Conservation (phyloP, 192 early-diverging fungal genomes). For the Fimicolochytrium jonesii region DNA sequence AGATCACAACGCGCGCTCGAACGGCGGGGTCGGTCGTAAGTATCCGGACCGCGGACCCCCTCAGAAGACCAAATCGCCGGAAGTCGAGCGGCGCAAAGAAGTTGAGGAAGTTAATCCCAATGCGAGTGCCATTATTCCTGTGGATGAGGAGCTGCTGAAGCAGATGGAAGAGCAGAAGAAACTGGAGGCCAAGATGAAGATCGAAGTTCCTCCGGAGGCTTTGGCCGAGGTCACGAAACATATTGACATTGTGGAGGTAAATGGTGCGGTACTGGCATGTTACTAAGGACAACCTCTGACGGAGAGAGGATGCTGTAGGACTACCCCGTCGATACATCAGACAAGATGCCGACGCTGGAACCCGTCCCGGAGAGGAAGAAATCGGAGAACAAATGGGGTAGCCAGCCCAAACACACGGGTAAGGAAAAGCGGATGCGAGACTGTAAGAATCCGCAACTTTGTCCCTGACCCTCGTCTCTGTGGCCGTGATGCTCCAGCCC, state of each 20-base stretch:
- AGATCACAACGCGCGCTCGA: background rate
- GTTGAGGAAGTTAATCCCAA: conserved; percentile 16
- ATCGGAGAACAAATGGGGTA: background rate
- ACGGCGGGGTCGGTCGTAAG: background rate
- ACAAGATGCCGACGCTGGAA: conserved; percentile 5
- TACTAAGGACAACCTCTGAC: background rate
- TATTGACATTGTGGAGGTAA: conserved; percentile 7
- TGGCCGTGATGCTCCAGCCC: too few relatives aligned
- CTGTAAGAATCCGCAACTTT: background rate
- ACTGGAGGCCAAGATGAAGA: conserved; percentile 20
- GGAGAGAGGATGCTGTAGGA: background rate
- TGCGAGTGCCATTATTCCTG: conserved; percentile 22
- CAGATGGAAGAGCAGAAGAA: conserved; percentile 23
- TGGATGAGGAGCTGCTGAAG: conserved; percentile 18
- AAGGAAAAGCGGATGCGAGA: background rate
- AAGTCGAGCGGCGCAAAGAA: background rate
- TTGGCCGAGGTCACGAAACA: conserved; percentile 22
- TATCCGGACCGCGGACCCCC: background rate
- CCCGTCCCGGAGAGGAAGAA: conserved; percentile 2
- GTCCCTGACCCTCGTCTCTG: too few relatives aligned
- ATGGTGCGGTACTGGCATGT: background rate
- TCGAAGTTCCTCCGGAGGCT: conserved; percentile 25
- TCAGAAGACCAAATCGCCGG: too few relatives aligned
- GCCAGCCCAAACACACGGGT: background rate
- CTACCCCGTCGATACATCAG: conserved; percentile 18